These are phyloP conservation scores for Plasmodium billcollinsi DNA, from an alignment of 169 alveolate genomes.

Conservation along the genomic window DNA sequence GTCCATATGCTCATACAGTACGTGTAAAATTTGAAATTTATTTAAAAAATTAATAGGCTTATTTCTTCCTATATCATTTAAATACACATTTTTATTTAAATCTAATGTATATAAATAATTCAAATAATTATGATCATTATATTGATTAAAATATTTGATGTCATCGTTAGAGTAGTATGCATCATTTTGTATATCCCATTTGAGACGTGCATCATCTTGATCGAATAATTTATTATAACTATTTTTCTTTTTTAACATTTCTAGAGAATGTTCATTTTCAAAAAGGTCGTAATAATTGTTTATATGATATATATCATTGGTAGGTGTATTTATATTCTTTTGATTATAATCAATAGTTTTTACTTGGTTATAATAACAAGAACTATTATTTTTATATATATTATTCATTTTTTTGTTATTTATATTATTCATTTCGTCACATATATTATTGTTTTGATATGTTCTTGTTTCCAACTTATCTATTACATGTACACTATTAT, in stretches of 20 bases:
- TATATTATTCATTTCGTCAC: too few species aligned
- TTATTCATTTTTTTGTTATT: not conserved
- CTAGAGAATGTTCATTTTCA: not conserved
- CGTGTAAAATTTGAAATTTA: not conserved
- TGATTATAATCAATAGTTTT: not conserved
- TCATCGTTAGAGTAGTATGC: conserved; percentile 1
- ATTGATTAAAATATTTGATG: conserved; percentile 8
- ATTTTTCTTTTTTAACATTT: not conserved
- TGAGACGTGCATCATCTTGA: conserved; percentile 4
- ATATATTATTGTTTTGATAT: too few species aligned
- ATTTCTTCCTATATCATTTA: not conserved
- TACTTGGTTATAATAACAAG: too few species aligned
- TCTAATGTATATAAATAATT: conserved; percentile 19
- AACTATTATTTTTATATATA: not conserved
- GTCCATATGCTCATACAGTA: not conserved
- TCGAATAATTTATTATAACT: conserved; percentile 7
- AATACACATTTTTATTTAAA: conserved; percentile 10
- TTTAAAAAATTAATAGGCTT: conserved; percentile 19
- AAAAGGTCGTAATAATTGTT: conserved; percentile 17
- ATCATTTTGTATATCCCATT: conserved; percentile 12
- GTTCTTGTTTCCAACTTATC: too few species aligned
- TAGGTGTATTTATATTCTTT: not conserved
- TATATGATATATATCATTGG: conserved; percentile 2
- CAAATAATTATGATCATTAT: conserved; percentile 12
- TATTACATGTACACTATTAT: too few species aligned